A percentile compares a stretch with the other conserved stretches of the same genome.
phyloP scores from a whole-genome alignment of 306 rosid genomes.

The Ochetophila trinervis region DNA sequence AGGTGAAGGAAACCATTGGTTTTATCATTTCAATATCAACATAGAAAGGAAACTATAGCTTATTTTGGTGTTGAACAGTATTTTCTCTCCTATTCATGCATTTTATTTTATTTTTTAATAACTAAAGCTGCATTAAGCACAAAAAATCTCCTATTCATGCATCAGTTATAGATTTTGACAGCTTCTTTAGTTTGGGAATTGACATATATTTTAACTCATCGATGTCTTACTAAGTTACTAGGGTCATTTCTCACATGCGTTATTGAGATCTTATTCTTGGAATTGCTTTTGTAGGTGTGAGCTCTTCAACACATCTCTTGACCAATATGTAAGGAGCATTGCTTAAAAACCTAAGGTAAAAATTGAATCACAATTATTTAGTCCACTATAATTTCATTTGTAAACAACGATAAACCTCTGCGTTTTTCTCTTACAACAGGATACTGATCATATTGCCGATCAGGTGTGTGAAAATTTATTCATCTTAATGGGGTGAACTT shows the following conservation, averaged over 20 bases:
- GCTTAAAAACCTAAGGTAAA: conserved; percentile 39
- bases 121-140: too few relatives aligned
- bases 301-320: conserved; percentile 83
- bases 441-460: too few relatives aligned
- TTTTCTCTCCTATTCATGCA: background rate
- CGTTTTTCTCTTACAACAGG: too few relatives aligned
- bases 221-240: background rate
- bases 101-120: too few relatives aligned
- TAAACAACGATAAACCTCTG: too few relatives aligned
- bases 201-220: background rate
- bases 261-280: background rate
- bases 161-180: background rate
- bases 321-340: conserved; percentile 86
- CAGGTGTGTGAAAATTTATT: too few relatives aligned
- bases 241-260: background rate
- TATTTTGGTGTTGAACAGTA: background rate
- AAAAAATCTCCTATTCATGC: background rate
- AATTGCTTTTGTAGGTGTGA: conserved; percentile 57
- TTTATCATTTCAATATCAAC: background rate
- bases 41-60: background rate
- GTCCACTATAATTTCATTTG: too few relatives aligned
- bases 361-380: too few relatives aligned
- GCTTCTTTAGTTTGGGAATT: background rate
- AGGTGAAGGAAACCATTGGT: background rate
- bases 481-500: too few relatives aligned